Percentiles rank a stretch among this genome's conserved stretches.
Conservation (phyloP, 257 asterid species). For the Solanum dulcamara region DNA sequence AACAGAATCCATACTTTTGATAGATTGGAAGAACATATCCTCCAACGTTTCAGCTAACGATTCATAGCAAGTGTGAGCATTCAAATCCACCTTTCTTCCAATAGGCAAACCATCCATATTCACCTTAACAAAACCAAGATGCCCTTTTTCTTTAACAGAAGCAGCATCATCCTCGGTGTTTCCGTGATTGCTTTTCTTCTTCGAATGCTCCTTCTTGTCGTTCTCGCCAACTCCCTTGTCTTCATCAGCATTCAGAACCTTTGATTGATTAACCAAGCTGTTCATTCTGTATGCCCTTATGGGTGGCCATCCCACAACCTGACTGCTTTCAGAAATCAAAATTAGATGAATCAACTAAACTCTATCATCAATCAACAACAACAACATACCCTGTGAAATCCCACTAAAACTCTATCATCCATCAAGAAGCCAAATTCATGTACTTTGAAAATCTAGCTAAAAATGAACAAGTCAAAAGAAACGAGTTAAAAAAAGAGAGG, state of each 20-base stretch:
- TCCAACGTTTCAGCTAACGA: slow-evolving; percentile 45
- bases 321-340: slow-evolving; percentile 33
- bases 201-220: slow-evolving; percentile 39
- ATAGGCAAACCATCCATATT: slow-evolving; percentile 75
- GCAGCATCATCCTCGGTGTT: slow-evolving; percentile 21
- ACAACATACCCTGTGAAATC: too few species aligned
- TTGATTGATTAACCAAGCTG: slow-evolving; percentile 56
- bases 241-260: slow-evolving; percentile 35
- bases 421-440: background rate
- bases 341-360: background rate
- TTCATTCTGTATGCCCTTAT: slow-evolving; percentile 63
- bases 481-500: background rate
- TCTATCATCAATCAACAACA: too few species aligned
- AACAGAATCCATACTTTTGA: slow-evolving; percentile 4
- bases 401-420: too few species aligned
- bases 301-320: slow-evolving; percentile 98
- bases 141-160: slow-evolving; percentile 23
- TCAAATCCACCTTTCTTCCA: slow-evolving; percentile 77
- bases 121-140: slow-evolving; percentile 68
- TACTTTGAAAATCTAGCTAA: background rate
- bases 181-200: slow-evolving; percentile 60
- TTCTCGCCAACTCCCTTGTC: slow-evolving; percentile 44
- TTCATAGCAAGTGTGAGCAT: slow-evolving; percentile 56
- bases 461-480: background rate
- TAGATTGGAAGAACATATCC: slow-evolving; percentile 64